Evolutionary conservation across 352 stramenopile species (phyloP), one percentile per base, ranked within the genome.

Genomic region (Paralagenidium karlingii): DNA sequence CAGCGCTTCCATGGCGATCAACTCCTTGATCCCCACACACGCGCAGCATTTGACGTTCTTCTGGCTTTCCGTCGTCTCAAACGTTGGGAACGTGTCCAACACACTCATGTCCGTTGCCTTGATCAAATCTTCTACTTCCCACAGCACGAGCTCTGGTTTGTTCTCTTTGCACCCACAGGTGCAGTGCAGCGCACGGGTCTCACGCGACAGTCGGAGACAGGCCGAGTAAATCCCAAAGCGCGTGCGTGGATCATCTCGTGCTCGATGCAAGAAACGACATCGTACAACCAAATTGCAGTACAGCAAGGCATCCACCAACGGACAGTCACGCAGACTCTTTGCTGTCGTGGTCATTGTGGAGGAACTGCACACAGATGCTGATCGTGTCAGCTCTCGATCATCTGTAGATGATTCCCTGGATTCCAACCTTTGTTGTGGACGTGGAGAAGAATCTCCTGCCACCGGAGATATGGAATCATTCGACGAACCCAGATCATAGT

Each of bases 231-330:
- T 49, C 38, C 84, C 58, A 15, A 89, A 78, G 2, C 76, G 70
- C 15, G 65, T 47, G 24, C 74, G 67, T 13, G 76, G 71, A 36
- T 89, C 76, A 24, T 86, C 65, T 16, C 76, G 71, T 9, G 74
- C 75, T 4, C 73, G 68, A 39, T 83, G 82, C 45, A 89, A 85
- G 43, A 86, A 89, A 1, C 76, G 69, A 43, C 65, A 67, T 12
- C 76, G 71, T 19, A 82, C 76, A 15, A 89, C 73, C 19, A 89
- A 39, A 49, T 86, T 85, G 57, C 58, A 80, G 42, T 89, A 83
- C 34, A 89, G 45, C 20, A 89, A 49, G 5, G 68, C 68, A 26
- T 89, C 76, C 10, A 89, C 68, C 33, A 89, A 79, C 1, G 68
- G 76, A 5, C 65, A 81, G 37, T 83, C 71, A 26, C 54, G 60